Base-by-base conservation (phyloP, 2,329 filamentous ascomycete species). In the Endocalyx cinctus region DNA sequence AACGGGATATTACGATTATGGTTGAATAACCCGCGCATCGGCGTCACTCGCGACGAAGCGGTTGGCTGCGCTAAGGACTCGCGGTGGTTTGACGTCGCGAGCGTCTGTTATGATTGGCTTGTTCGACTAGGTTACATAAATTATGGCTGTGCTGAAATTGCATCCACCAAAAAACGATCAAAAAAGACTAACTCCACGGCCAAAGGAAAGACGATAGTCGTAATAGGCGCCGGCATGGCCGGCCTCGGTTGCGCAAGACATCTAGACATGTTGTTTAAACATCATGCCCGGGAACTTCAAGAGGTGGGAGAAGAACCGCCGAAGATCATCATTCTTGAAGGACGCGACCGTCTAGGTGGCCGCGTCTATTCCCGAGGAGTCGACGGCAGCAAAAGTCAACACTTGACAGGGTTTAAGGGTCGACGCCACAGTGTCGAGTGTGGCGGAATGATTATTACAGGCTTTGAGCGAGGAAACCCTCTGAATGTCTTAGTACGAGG, bases 371-470 rank as follows among this genome's bases (percentile, higher is more conserved):
- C 92, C 33, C 87, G 75, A 33, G 63, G 73, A 16, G 72, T 82
- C 42, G 66, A 67, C 71, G 79, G 66, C 64, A 83, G 66, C 58
- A 74, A 57, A 60, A 67, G 35, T 54, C 67, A 52, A 60, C 63
- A 44, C 47, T 78, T 54, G 62, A 69, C 55, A 50, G 68, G 45
- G 55, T 61, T 76, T 72, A 57, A 74, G 63, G 72, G 68, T 7
- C 74, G 70, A 41, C 68, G 78, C 31, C 84, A 83, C 52, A 97
- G 89, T 14, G 92, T 87, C 19, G 92, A 98, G 58, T 94, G 96
- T 81, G 92, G 92, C 17, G 92, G 90, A 35, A 95, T 98, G 72
- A 97, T 98, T 39, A 88, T 98, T 41, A 96, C 94, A 20, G 92
- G 92, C 1, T 98, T 97, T 56, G 88, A 97, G 46, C 79, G 87